These are phyloP conservation scores for Yamadazyma oceani DNA, from an alignment of 1,139 yeast species.

Conservation along the genomic window DNA sequence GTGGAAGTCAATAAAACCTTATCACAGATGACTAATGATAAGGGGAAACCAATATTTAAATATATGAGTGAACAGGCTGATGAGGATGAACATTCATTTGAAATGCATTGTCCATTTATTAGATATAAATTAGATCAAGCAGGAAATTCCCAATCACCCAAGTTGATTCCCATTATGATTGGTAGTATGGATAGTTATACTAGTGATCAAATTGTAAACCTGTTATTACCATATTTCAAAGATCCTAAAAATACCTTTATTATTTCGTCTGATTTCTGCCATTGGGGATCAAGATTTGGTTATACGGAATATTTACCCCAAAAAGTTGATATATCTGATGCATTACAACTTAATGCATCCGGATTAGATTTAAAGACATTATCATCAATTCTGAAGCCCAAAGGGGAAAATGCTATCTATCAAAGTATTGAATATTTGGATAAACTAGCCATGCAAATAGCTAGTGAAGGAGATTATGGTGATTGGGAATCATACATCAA, in stretches of 20 bases:
- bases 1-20: slow-evolving; percentile 6
- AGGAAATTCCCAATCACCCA: slow-evolving; percentile 28
- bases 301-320: slow-evolving; percentile 58
- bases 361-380: slow-evolving; percentile 17
- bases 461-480: slow-evolving; percentile 50
- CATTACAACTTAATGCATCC: neutral
- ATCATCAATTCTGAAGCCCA: slow-evolving; percentile 11
- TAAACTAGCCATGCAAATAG: slow-evolving; percentile 63
- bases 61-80: slow-evolving; percentile 64
- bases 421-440: slow-evolving; percentile 75
- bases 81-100: slow-evolving; percentile 88
- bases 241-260: slow-evolving; percentile 68
- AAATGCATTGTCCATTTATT: slow-evolving; percentile 88
- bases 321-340: slow-evolving; percentile 15
- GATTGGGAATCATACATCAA: slow-evolving; percentile 70
- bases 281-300: slow-evolving; percentile 86
- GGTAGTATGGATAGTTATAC: slow-evolving; percentile 56
- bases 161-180: slow-evolving; percentile 77
- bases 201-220: slow-evolving; percentile 46
- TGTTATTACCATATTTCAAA: slow-evolving; percentile 54
- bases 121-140: slow-evolving; percentile 32
- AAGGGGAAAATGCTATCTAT: slow-evolving; percentile 47
- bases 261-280: slow-evolving; percentile 91
- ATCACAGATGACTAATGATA: neutral
- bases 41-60: slow-evolving; percentile 35